Percentiles rank a stretch among this genome's conserved stretches.
Evolutionary conservation across 2,329 filamentous ascomycete species (phyloP).

Genomic region (Hypoxylon sp.): DNA sequence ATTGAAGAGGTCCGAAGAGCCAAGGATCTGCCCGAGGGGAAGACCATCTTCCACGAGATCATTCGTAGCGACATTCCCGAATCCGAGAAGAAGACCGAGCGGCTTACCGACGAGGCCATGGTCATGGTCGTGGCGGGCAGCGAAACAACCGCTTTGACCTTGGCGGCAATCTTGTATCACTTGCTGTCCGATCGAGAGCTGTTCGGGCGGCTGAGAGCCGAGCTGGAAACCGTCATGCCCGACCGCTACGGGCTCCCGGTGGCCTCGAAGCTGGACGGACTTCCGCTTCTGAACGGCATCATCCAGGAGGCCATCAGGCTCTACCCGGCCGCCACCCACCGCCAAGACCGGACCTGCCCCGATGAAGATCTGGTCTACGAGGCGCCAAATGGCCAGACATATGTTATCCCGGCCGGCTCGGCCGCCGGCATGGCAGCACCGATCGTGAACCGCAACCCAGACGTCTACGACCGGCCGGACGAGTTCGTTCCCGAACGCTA

Average conservation of each 20-base stretch:
- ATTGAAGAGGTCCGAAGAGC: slow-evolving; percentile 33
- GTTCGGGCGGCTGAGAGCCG: slow-evolving; percentile 30
- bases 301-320: slow-evolving; percentile 50
- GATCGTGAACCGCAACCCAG: slow-evolving; percentile 35
- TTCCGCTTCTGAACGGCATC: slow-evolving; percentile 46
- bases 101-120: slow-evolving; percentile 33
- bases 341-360: slow-evolving; percentile 45
- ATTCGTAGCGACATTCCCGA: slow-evolving; percentile 33
- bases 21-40: slow-evolving; percentile 34
- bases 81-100: slow-evolving; percentile 30
- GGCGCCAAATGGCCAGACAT: slow-evolving; percentile 26
- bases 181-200: slow-evolving; percentile 25
- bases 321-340: slow-evolving; percentile 47
- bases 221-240: slow-evolving; percentile 33
- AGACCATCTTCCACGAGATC: slow-evolving; percentile 42
- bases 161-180: slow-evolving; percentile 32
- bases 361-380: slow-evolving; percentile 44
- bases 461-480: slow-evolving; percentile 33
- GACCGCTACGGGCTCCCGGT: slow-evolving; percentile 31
- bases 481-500: slow-evolving; percentile 40
- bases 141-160: slow-evolving; percentile 35
- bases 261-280: slow-evolving; percentile 40
- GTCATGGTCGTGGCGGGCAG: slow-evolving; percentile 28
- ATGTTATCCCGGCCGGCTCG: slow-evolving; percentile 33
- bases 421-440: slow-evolving; percentile 36